A percentile compares a stretch with the other conserved stretches of the same genome.
Conservation (phyloP, 768 basidiomycete species). For the Boletus rufocinnamomeus region DNA sequence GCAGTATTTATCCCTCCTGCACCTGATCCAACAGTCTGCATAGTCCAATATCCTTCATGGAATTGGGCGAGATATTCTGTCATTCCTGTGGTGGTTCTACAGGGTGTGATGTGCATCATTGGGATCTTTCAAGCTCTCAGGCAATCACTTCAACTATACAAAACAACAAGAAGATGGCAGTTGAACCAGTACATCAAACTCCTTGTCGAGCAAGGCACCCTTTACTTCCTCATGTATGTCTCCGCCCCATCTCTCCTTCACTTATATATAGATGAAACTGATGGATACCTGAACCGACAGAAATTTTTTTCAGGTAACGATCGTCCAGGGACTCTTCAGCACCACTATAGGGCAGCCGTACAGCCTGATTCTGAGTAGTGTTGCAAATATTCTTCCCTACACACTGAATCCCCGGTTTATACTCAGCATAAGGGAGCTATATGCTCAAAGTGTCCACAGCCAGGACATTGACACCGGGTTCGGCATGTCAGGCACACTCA, state of each 20-base stretch:
- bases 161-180: conserved; percentile 2
- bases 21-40: conserved; percentile 6
- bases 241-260: not conserved
- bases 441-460: not conserved
- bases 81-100: conserved; percentile 3
- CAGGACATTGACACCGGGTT: conserved; percentile 7
- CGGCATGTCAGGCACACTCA: not conserved
- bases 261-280: not conserved
- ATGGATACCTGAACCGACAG: not conserved
- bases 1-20: not conserved
- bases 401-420: conserved; percentile 10
- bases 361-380: not conserved
- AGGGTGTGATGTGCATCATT: conserved; percentile 12
- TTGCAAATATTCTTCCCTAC: not conserved
- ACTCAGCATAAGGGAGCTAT: conserved; percentile 4
- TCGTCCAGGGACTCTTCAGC: conserved; percentile 2
- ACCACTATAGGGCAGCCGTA: not conserved
- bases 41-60: conserved; percentile 10
- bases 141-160: conserved; percentile 2
- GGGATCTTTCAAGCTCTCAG: not conserved
- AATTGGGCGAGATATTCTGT: conserved; percentile 3
- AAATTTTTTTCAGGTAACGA: not conserved
- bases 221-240: conserved; percentile 12
- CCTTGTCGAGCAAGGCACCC: conserved; percentile 6
- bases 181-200: conserved; percentile 13